These are phyloP conservation scores for Diaporthe velutina DNA, from an alignment of 2,329 filamentous ascomycete genomes.

Conservation along the genomic window DNA sequence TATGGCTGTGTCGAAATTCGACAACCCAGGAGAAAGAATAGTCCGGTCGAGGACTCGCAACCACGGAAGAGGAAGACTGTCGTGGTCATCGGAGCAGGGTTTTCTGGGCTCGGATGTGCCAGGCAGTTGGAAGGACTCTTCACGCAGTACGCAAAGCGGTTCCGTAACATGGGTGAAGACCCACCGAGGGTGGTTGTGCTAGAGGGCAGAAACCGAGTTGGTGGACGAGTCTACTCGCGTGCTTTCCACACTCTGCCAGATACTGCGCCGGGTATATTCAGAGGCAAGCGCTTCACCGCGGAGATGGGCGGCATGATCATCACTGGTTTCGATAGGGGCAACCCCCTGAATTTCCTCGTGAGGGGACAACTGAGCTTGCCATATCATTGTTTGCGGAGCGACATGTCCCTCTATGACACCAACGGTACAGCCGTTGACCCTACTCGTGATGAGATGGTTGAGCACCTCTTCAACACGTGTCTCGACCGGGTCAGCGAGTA, in stretches of 20 bases:
- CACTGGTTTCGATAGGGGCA: constrained; percentile 95
- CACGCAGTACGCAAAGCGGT: constrained; percentile 79
- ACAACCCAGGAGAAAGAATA: constrained; percentile 55
- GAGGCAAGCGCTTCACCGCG: constrained; percentile 78
- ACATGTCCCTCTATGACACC: constrained; percentile 90
- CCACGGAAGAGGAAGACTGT: constrained; percentile 75
- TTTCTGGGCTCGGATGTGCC: constrained; percentile 92
- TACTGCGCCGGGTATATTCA: constrained; percentile 51
- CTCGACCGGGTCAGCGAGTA: constrained; percentile 92
- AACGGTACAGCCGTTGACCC: constrained; percentile 84
- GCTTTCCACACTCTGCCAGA: constrained; percentile 69
- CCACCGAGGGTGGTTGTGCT: constrained; percentile 83
- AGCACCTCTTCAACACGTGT: constrained; percentile 95
- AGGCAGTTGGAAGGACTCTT: constrained; percentile 91
- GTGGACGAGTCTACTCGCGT: constrained; percentile 92
- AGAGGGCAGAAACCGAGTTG: constrained; percentile 88
- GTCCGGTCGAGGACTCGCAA: constrained; percentile 51
- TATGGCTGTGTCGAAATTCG: constrained; percentile 90
- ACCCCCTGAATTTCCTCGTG: constrained; percentile 91
- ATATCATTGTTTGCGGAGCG: constrained; percentile 84
- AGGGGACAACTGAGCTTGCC: constrained; percentile 89
- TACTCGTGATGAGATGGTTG: constrained; percentile 83
- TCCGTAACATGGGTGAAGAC: constrained; percentile 74
- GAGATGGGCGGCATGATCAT: constrained; percentile 99
- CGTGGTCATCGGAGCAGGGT: constrained; percentile 91